These are phyloP conservation scores for Cercospora brassicicola DNA, from an alignment of 2,329 filamentous ascomycete species.

Conservation along the genomic window DNA sequence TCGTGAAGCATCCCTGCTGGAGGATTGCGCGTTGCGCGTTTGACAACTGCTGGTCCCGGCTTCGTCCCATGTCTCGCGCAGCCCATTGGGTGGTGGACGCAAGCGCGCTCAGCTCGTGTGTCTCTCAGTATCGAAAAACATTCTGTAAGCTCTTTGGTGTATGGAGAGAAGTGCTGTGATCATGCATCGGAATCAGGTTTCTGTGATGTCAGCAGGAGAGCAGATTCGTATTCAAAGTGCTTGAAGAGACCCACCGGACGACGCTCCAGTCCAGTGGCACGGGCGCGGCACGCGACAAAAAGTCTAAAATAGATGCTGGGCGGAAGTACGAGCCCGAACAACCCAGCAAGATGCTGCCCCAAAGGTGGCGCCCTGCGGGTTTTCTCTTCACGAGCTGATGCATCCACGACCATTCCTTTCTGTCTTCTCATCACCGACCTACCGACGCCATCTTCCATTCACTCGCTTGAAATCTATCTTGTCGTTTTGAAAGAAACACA, in stretches of 20 bases:
- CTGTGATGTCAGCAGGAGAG: neutral
- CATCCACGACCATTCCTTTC: neutral
- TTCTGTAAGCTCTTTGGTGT: neutral
- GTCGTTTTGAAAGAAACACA: neutral
- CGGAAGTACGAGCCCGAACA: neutral
- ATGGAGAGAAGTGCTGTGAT: neutral
- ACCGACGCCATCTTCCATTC: neutral
- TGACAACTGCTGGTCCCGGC: slow-evolving; percentile 5
- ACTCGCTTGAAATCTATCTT: neutral
- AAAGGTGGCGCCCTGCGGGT: neutral
- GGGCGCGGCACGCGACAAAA: neutral
- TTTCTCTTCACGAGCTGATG: neutral
- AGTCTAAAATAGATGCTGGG: neutral
- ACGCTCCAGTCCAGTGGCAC: neutral
- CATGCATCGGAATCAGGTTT: neutral
- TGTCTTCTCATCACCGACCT: neutral
- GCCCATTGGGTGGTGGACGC: neutral
- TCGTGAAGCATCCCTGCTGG: neutral
- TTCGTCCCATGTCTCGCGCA: neutral
- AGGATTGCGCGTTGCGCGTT: neutral
- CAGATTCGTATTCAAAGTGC: neutral
- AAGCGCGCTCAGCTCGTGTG: neutral
- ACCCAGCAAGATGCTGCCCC: neutral
- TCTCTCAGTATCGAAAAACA: neutral
- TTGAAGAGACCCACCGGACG: neutral